Conservation (phyloP, 1,139 yeast species). For the Blastobotrys persicus region DNA sequence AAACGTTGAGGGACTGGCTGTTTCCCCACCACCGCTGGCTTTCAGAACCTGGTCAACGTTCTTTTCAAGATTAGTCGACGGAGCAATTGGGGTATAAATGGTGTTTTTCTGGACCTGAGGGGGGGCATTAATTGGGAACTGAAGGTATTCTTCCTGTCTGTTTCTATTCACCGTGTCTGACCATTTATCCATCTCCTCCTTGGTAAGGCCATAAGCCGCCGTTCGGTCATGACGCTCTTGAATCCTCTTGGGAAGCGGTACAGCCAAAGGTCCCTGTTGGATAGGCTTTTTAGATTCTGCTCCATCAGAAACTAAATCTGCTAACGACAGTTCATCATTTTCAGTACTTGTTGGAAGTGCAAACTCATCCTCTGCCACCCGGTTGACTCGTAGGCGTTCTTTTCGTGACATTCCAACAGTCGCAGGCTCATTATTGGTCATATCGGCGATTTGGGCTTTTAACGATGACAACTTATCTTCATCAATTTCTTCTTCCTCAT, state of each 20-base stretch:
- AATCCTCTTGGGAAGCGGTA: slow-evolving; percentile 83
- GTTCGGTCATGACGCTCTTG: slow-evolving; percentile 82
- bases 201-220: slow-evolving; percentile 89
- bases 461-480: slow-evolving; percentile 27
- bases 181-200: slow-evolving; percentile 86
- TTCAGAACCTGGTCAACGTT: slow-evolving; percentile 61
- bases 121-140: slow-evolving; percentile 63
- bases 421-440: slow-evolving; percentile 22
- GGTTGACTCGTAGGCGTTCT: slow-evolving; percentile 49
- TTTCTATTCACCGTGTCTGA: slow-evolving; percentile 74
- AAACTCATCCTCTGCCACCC: slow-evolving; percentile 67
- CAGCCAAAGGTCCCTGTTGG: slow-evolving; percentile 36
- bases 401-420: slow-evolving; percentile 36
- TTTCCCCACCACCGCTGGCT: slow-evolving; percentile 42
- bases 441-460: slow-evolving; percentile 27
- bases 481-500: slow-evolving; percentile 31
- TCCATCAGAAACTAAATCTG: slow-evolving; percentile 65
- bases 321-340: slow-evolving; percentile 52
- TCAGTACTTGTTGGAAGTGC: slow-evolving; percentile 59
- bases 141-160: slow-evolving; percentile 79
- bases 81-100: slow-evolving; percentile 51
- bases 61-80: slow-evolving; percentile 63
- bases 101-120: slow-evolving; percentile 46
- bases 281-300: slow-evolving; percentile 41
- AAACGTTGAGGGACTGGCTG: slow-evolving; percentile 68